These are phyloP conservation scores for Fusarium siculi DNA, from an alignment of 2,329 filamentous ascomycete genomes.

Conservation along the genomic window DNA sequence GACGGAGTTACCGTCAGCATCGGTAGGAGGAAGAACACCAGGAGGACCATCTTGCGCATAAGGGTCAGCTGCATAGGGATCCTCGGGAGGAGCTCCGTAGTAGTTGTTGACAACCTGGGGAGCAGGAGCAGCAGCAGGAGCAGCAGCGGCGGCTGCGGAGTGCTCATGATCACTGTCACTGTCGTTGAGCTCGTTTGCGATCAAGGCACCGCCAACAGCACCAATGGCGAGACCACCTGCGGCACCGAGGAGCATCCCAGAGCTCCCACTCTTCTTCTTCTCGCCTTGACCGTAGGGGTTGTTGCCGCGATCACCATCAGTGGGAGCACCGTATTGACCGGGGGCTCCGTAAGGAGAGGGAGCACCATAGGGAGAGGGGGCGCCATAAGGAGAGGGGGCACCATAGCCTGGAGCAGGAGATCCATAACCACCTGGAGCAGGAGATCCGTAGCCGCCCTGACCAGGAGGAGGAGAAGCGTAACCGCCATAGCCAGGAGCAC, in stretches of 20 bases:
- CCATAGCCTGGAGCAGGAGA: conserved; percentile 32
- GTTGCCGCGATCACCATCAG: conserved; percentile 17
- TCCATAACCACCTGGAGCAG: conserved; percentile 35
- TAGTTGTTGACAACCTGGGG: conserved; percentile 29
- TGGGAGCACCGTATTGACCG: conserved; percentile 20
- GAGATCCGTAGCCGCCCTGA: conserved; percentile 31
- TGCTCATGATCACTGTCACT: conserved; percentile 41
- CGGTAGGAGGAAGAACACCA: conserved; percentile 51
- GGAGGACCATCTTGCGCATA: conserved; percentile 45
- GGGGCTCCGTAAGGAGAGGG: conserved; percentile 26
- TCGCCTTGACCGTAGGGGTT: conserved; percentile 38
- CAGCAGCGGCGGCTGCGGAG: conserved; percentile 10
- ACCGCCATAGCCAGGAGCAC: conserved; percentile 36
- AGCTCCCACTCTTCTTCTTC: conserved; percentile 57
- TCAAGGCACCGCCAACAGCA: conserved; percentile 66
- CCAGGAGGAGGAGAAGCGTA: conserved; percentile 29
- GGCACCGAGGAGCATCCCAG: conserved; percentile 67
- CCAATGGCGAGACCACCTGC: conserved; percentile 69
- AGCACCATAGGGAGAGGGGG: conserved; percentile 15
- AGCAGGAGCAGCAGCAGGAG: neutral
- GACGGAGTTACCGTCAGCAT: conserved; percentile 55
- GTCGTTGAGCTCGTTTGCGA: conserved; percentile 62
- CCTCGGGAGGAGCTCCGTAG: conserved; percentile 24
- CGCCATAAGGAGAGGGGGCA: conserved; percentile 24
- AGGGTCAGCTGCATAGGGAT: conserved; percentile 31